A percentile compares a stretch with the other conserved stretches of the same genome.
Conservation (phyloP, 179 eudicot genomes). For the Drosera spatulata region DNA sequence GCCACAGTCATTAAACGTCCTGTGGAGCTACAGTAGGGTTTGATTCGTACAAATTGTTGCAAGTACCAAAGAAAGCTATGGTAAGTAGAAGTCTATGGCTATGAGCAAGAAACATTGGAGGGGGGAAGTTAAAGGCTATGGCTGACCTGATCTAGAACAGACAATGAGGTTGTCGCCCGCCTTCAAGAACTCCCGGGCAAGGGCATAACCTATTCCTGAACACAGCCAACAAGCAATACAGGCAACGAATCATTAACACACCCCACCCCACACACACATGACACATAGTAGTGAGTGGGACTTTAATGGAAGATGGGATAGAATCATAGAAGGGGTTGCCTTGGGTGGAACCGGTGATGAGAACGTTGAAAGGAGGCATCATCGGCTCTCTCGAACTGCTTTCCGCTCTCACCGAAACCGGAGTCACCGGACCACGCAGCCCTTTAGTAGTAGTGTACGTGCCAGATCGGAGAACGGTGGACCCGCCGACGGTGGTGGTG, state of each 20-base stretch:
- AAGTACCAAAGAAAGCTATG: too few species aligned
- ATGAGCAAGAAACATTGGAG: too few species aligned
- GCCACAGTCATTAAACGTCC: too few species aligned
- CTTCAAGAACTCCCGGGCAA: constrained; percentile 75
- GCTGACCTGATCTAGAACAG: constrained; percentile 84
- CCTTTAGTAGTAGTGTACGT: too few species aligned
- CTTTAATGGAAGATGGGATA: not conserved
- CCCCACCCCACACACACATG: not conserved
- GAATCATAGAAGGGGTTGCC: constrained; percentile 16
- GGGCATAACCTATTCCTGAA: constrained; percentile 92
- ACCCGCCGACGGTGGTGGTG: too few species aligned
- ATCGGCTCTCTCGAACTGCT: constrained; percentile 26
- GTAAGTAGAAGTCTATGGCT: not conserved
- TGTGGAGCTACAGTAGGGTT: too few species aligned
- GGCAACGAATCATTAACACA: not conserved
- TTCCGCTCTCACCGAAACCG: constrained; percentile 7
- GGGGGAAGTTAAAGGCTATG: too few species aligned
- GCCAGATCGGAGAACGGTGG: too few species aligned
- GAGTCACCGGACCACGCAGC: not conserved
- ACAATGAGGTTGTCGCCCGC: constrained; percentile 80
- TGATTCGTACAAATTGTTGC: too few species aligned
- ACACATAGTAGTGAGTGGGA: too few species aligned
- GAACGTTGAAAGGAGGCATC: constrained; percentile 72
- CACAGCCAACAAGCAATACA: not conserved
- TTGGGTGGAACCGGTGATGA: constrained; percentile 86